Evolutionary conservation across 2,329 filamentous ascomycete genomes (phyloP).

Genomic region (Penicillium sp.): DNA sequence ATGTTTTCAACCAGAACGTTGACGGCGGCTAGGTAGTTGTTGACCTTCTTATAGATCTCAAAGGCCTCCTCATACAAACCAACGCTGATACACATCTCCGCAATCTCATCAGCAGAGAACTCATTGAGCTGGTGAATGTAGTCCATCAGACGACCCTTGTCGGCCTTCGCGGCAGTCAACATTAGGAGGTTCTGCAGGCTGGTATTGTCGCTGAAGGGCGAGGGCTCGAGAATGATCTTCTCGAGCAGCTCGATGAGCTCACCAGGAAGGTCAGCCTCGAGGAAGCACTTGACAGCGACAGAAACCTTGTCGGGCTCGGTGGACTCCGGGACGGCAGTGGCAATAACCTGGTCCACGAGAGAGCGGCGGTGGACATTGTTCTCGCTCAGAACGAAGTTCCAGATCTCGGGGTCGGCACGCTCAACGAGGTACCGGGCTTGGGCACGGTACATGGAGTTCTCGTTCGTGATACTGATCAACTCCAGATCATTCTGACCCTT

Average conservation of each 20-base stretch:
- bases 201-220: conserved; percentile 94
- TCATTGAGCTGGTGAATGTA: conserved; percentile 90
- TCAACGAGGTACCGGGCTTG: conserved; percentile 94
- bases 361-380: conserved; percentile 96
- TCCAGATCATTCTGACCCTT: conserved; percentile 98
- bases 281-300: conserved; percentile 88
- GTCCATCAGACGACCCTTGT: conserved; percentile 90
- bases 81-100: conserved; percentile 87
- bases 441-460: conserved; percentile 99
- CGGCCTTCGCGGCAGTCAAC: conserved; percentile 93
- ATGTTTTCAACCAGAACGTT: conserved; percentile 94
- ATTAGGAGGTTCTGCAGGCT: conserved; percentile 95
- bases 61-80: conserved; percentile 96
- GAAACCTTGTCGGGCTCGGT: conserved; percentile 93
- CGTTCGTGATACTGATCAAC: conserved; percentile 95
- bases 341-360: conserved; percentile 92
- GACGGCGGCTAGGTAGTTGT: conserved; percentile 80
- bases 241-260: conserved; percentile 97
- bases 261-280: conserved; percentile 82
- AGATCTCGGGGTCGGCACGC: conserved; percentile 83
- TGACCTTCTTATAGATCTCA: conserved; percentile 97
- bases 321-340: conserved; percentile 89
- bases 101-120: conserved; percentile 91
- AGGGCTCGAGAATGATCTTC: conserved; percentile 99
- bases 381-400: conserved; percentile 89